Evolutionary conservation across 495 filamentous ascomycete species (phyloP), one percentile per base, ranked within the genome.

Genomic region (Pyronema domesticum): DNA sequence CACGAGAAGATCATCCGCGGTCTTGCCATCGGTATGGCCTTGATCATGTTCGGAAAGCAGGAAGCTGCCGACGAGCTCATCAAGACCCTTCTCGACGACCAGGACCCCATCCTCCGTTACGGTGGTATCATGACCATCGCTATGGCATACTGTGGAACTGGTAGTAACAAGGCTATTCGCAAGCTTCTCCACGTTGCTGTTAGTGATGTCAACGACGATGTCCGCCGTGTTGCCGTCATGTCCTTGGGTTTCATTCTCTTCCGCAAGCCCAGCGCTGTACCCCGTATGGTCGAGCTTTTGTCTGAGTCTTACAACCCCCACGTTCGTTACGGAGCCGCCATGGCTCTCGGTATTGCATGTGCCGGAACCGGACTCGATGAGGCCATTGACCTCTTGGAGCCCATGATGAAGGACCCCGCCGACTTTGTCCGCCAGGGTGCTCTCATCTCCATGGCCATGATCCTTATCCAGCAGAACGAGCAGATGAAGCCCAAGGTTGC

Each of bases 71-170:
- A 99, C 69, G 84, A 86, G 61, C 76, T 95, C 59, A 93, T 95
- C 60, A 89, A 89, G 62, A 86, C 86, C 48, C 80, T 99, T 9
- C 73, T 99, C 37, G 86, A 85, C 57, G 93, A 96, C 60, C 86
- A 91, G 3, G 91, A 99, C 62, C 86, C 91, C 58, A 86, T 85
- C 23, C 72, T 99, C 49, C 79, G 93, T 55, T 99, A 99, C 62
- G 93, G 93, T 61, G 93, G 93, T 72, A 94, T 99, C 65, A 89
- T 95, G 80, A 95, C 91, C n/a, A 83, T 96, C 37, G 91, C 93
- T 33, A 73, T 99, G 65, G 93, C 93, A 7, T 99, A 96, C 69
- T 95, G 89, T 69, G 93, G 93, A 37, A 94, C 82, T 50, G 84
- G 89, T 17, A 94, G 86, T 79, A 99, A 99, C 75, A 95, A 96